Base-by-base conservation (phyloP, 1,284 basidiomycete species). In the Melampsora americana region DNA sequence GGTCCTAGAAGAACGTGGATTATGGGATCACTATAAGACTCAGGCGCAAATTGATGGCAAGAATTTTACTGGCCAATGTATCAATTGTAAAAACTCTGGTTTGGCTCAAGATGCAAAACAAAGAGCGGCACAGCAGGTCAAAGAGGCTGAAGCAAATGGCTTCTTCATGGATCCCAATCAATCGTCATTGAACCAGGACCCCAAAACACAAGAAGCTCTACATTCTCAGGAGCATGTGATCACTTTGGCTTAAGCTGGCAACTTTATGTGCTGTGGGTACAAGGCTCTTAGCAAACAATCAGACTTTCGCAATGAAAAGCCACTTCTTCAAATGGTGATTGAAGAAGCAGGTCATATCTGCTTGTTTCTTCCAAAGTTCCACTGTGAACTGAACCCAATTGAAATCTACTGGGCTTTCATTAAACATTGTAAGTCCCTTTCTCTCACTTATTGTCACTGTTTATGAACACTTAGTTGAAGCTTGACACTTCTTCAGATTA, bases 321-420 rank as follows among this genome's bases (percentile, higher is more conserved):
- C 65, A 2, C 39, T 66, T 18, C 26, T 66, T 12, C 65, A 66
- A 66, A 11, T 48, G 16, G 50, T 48, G 11, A 50, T 66, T 48
- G 65, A 66, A 48, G 65, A 66, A 12, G 65, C 65, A 3, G 44
- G 42, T 18, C 42, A 66, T 42, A 42, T 12, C 39, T 42, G 39
- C 35, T 35, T 35, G 35, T 35, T 35, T 35, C 35, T 35, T 35
- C 65, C 65, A 1, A 66, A 66, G 23, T 66, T 66, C 26, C 65
- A 66, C 14, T 48, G 44, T n/a, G 20, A 66, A 48, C 42, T 66
- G 20, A 66, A 66, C 30, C 65, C 65, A 12, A 66, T 66, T 26
- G 44, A 66, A 30, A 42, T 66, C 20, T 66, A 30, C 18, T 66
- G 65, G 44, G 42, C 23, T 12, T 66, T 46, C 28, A 46, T 66